Evolutionary conservation across 2,329 filamentous ascomycete species (phyloP).

Genomic region (Fusarium torreyae): DNA sequence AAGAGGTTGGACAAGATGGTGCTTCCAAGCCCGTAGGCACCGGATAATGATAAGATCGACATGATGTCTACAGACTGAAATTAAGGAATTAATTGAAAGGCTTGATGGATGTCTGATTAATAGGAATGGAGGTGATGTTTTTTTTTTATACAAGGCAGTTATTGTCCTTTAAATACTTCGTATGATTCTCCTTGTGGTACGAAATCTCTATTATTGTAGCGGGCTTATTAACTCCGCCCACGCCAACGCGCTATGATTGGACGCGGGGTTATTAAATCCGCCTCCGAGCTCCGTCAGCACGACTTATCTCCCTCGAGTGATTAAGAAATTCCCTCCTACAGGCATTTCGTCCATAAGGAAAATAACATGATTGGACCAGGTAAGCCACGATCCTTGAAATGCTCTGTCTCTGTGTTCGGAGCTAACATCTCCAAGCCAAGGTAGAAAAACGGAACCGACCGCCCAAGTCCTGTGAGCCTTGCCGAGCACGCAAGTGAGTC

Average conservation of each 20-base stretch:
- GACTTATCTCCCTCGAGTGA: constrained; percentile 16
- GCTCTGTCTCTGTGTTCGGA: too few species aligned
- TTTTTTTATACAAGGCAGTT: rapidly evolving
- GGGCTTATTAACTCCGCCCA: constrained; percentile 39
- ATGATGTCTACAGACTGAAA: not conserved
- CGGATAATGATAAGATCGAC: constrained; percentile 29
- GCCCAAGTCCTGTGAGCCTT: constrained; percentile 55
- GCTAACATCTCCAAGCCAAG: constrained; percentile 15
- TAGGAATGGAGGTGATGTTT: not conserved
- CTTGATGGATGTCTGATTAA: not conserved
- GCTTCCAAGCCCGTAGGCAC: constrained; percentile 28
- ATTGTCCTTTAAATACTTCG: constrained; percentile 4
- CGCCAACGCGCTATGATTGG: not conserved
- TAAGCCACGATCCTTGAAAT: not conserved
- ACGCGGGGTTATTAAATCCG: constrained; percentile 42
- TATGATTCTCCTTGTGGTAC: not conserved
- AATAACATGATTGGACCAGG: constrained; percentile 12
- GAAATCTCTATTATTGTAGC: not conserved
- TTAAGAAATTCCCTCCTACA: not conserved
- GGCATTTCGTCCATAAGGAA: not conserved
- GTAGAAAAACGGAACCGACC: constrained; percentile 54
- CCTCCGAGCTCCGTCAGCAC: not conserved
- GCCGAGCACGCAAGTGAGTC: constrained; percentile 54
- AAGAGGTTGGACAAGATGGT: constrained; percentile 41
- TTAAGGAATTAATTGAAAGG: rapidly evolving